Conservation (phyloP, 2,329 filamentous ascomycete species). For the Teratosphaeria epicoccoides region DNA sequence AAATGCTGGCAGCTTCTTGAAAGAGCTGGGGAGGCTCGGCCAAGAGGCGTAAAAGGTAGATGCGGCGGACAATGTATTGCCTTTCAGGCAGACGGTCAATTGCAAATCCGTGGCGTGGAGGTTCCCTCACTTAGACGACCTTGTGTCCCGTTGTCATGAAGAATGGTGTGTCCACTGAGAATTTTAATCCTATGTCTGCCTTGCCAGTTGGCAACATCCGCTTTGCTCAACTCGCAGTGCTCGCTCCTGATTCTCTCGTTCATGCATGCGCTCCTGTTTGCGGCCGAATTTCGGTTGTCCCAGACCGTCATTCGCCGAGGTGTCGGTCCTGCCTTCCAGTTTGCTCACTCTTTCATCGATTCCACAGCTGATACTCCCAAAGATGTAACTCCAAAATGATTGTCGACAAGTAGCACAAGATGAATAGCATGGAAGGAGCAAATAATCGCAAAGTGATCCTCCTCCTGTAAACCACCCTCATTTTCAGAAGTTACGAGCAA, state of each 20-base stretch:
- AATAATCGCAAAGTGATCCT: not conserved
- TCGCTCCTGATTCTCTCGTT: no score
- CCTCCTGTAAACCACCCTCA: not conserved
- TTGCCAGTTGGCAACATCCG: no score
- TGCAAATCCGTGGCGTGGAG: not conserved
- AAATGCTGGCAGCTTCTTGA: slow-evolving; percentile 52
- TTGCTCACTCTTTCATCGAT: not conserved
- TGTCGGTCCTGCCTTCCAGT: not conserved
- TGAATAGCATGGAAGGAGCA: not conserved
- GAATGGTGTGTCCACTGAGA: no score
- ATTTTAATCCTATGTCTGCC: no score
- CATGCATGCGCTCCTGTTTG: no score
- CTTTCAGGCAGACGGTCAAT: not conserved
- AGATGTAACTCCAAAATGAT: not conserved
- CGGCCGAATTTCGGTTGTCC: no score
- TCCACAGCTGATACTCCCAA: no score
- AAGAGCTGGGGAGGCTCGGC: slow-evolving; percentile 47
- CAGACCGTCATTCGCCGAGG: not conserved
- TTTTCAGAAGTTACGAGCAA: no score
- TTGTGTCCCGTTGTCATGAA: no score
- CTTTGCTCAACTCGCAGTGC: no score
- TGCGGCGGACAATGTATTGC: not conserved
- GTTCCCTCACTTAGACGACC: not conserved
- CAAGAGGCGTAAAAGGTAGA: slow-evolving; percentile 31
- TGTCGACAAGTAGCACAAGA: not conserved